A percentile compares a stretch with the other conserved stretches of the same genome.
Evolutionary conservation across 2,329 filamentous ascomycete species (phyloP).

Genomic region (Aspergillus latus): DNA sequence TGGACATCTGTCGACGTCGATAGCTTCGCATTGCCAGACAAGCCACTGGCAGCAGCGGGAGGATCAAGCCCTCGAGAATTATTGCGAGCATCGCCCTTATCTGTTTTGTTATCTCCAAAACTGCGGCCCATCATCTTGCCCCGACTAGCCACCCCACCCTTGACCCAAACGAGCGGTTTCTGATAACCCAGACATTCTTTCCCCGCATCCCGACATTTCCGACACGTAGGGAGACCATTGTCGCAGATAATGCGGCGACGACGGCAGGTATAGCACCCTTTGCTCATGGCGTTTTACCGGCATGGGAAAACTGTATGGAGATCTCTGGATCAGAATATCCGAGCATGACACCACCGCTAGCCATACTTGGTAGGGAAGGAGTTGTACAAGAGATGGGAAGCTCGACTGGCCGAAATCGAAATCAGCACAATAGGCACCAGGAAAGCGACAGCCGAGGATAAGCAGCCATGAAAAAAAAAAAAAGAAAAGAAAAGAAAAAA

Average conservation of each 20-base stretch:
- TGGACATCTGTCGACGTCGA: background rate
- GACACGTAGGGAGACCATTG: constrained; percentile 43
- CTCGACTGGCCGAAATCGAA: background rate
- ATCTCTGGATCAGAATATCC: constrained; percentile 17
- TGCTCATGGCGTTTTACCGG: constrained; percentile 32
- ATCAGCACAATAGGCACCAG: background rate
- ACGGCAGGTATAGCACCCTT: constrained; percentile 47
- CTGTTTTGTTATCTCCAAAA: constrained; percentile 42
- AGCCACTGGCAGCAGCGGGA: no score
- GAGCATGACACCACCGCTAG: constrained; percentile 20
- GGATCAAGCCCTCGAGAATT: background rate
- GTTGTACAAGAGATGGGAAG: background rate
- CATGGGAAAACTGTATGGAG: constrained; percentile 6
- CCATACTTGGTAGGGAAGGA: constrained; percentile 18
- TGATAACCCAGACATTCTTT: constrained; percentile 47
- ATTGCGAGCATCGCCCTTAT: constrained; percentile 1
- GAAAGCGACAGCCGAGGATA: background rate
- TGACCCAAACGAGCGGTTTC: constrained; percentile 45
- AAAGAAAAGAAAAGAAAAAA: no score
- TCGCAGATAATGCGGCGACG: constrained; percentile 47
- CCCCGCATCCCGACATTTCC: constrained; percentile 44
- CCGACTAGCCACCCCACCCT: constrained; percentile 45
- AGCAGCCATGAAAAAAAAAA: constrained; percentile 5
- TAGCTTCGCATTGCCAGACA: background rate
- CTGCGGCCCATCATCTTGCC: constrained; percentile 55